Evolutionary conservation across 2,329 filamentous ascomycete genomes (phyloP).

Genomic region (Pestalotiopsis sp.): DNA sequence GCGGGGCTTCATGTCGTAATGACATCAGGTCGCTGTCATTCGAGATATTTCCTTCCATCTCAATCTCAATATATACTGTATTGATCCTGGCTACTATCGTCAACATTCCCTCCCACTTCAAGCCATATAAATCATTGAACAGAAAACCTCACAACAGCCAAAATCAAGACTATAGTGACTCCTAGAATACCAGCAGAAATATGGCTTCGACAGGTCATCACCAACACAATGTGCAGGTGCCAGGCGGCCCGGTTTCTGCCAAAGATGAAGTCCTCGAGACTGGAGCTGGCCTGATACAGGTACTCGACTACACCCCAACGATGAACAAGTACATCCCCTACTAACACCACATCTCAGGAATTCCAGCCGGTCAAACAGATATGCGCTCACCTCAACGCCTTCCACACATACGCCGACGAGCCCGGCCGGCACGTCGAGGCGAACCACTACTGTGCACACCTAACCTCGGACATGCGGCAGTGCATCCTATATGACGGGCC

Average conservation of each 20-base stretch:
- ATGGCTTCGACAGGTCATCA: conserved; percentile 12
- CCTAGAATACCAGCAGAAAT: conserved; percentile 8
- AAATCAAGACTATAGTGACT: not conserved
- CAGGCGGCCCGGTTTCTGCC: conserved; percentile 51
- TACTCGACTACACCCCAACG: conserved; percentile 21
- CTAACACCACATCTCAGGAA: conserved; percentile 41
- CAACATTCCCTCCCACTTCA: not conserved
- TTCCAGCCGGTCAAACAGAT: conserved; percentile 74
- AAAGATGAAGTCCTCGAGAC: conserved; percentile 63
- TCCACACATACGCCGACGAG: conserved; percentile 79
- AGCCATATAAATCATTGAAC: not conserved
- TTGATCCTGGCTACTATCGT: not conserved
- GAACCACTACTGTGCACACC: conserved; percentile 83
- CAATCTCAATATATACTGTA: not conserved
- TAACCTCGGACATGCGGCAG: conserved; percentile 79
- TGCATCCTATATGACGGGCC: conserved; percentile 82
- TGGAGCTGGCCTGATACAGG: conserved; percentile 61
- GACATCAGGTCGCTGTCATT: conserved; percentile 6
- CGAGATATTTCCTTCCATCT: not conserved
- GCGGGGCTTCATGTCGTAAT: conserved; percentile 7
- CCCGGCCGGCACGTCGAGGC: conserved; percentile 70
- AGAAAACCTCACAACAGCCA: not conserved
- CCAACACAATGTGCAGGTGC: conserved; percentile 35
- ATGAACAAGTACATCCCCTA: not conserved
- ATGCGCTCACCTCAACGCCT: conserved; percentile 85